Percentiles rank a stretch among this genome's conserved stretches.
phyloP scores from a whole-genome alignment of 805 yeast genomes.

The Pichia cabralensis region DNA sequence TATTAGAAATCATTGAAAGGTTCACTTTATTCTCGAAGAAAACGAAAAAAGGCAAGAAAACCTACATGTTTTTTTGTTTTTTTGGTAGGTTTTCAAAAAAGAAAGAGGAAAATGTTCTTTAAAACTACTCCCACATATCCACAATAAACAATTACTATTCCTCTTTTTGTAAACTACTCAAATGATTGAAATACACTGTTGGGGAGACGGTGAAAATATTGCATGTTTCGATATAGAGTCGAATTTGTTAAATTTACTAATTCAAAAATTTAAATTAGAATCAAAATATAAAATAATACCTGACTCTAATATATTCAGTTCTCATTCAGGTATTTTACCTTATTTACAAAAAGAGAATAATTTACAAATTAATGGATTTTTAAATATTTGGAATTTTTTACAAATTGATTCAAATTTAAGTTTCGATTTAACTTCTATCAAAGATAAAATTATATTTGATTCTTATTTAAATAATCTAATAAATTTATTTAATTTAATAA shows the following conservation, averaged over 20 bases:
- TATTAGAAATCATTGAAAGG: no score
- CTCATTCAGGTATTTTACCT: constrained; percentile 44
- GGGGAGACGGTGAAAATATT: constrained; percentile 36
- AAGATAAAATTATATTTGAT: neutral
- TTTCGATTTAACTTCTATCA: neutral
- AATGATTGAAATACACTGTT: constrained; percentile 16
- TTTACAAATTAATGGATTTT: constrained; percentile 3
- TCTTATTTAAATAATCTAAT: constrained; percentile 1
- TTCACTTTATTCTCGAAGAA: no score
- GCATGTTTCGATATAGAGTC: constrained; percentile 45
- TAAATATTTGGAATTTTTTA: constrained; percentile 2
- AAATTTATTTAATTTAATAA: constrained; percentile 1
- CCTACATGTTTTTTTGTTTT: no score
- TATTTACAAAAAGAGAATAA: constrained; percentile 19
- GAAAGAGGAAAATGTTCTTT: no score
- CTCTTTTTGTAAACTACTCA: neutral
- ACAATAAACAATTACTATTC: no score
- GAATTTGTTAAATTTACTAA: constrained; percentile 36
- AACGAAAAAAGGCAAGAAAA: no score
- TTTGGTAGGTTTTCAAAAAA: no score
- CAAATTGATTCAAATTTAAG: neutral
- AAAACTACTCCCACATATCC: no score
- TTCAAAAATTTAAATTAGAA: constrained; percentile 19
- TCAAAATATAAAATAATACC: constrained; percentile 33
- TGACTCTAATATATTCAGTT: constrained; percentile 48